Conservation (phyloP, 2,329 filamentous ascomycete species). For the Monosporascus sp. region DNA sequence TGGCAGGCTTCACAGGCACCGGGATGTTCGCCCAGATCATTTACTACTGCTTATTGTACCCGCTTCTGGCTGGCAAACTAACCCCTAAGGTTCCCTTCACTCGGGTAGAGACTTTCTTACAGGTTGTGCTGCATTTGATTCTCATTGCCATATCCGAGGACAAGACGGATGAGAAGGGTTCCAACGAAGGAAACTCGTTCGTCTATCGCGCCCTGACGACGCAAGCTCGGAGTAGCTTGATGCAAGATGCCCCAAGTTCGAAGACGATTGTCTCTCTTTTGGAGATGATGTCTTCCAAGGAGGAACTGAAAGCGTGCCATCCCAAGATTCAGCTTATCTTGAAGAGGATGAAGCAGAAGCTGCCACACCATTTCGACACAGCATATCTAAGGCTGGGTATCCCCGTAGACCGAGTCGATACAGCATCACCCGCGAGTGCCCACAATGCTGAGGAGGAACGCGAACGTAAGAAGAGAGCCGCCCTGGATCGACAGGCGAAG, state of each 20-base stretch:
- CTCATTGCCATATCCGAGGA: slow-evolving; percentile 86
- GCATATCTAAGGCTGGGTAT: slow-evolving; percentile 61
- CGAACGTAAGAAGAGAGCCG: slow-evolving; percentile 84
- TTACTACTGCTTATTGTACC: slow-evolving; percentile 81
- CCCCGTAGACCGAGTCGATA: slow-evolving; percentile 72
- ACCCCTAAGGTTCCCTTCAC: slow-evolving; percentile 74
- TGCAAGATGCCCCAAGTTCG: slow-evolving; percentile 47
- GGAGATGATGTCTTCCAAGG: slow-evolving; percentile 56
- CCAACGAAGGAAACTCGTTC: slow-evolving; percentile 58
- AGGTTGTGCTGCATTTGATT: slow-evolving; percentile 82
- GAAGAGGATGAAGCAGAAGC: slow-evolving; percentile 77
- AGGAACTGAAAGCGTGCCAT: slow-evolving; percentile 75
- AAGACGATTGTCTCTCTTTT: slow-evolving; percentile 62
- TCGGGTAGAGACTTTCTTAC: slow-evolving; percentile 83
- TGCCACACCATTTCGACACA: slow-evolving; percentile 64
- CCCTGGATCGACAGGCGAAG: slow-evolving; percentile 79
- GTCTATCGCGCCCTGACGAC: slow-evolving; percentile 64
- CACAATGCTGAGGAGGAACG: slow-evolving; percentile 64
- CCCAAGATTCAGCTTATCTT: slow-evolving; percentile 80
- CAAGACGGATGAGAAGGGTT: slow-evolving; percentile 48
- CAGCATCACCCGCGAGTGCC: slow-evolving; percentile 69
- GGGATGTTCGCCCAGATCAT: slow-evolving; percentile 85
- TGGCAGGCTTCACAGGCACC: slow-evolving; percentile 76
- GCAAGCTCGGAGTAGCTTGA: slow-evolving; percentile 55
- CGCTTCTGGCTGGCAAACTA: slow-evolving; percentile 60